Conservation (phyloP, 345 rosid species). For the Eucalyptus tenuipes region DNA sequence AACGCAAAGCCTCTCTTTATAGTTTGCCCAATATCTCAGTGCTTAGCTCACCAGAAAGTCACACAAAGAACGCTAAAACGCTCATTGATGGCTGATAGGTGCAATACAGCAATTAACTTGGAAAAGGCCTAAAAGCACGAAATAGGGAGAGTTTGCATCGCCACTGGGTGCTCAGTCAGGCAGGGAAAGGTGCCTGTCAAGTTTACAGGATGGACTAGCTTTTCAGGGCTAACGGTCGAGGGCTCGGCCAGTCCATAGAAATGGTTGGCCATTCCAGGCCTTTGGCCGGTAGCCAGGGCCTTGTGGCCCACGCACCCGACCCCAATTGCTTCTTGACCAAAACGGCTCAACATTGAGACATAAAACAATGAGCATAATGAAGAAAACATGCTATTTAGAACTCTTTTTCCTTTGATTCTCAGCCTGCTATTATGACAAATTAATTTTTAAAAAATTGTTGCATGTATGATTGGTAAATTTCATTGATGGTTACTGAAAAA, state of each 20-base stretch:
- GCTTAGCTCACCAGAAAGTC: neutral
- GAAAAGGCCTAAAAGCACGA: neutral
- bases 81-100: neutral
- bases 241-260: neutral
- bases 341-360: neutral
- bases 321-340: neutral
- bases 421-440: neutral
- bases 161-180: neutral
- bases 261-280: neutral
- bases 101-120: neutral
- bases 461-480: neutral
- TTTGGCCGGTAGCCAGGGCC: neutral
- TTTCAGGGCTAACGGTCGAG: neutral
- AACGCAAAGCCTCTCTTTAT: neutral
- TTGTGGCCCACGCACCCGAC: neutral
- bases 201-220: neutral
- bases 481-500: neutral
- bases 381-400: neutral
- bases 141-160: neutral
- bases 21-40: neutral
- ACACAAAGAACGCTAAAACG: neutral
- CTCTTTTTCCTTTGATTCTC: neutral
- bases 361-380: neutral
- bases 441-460: neutral
- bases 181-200: neutral